A percentile compares a stretch with the other conserved stretches of the same genome.
Conservation (phyloP, 1,284 basidiomycete genomes). For the Leccinum insolens region DNA sequence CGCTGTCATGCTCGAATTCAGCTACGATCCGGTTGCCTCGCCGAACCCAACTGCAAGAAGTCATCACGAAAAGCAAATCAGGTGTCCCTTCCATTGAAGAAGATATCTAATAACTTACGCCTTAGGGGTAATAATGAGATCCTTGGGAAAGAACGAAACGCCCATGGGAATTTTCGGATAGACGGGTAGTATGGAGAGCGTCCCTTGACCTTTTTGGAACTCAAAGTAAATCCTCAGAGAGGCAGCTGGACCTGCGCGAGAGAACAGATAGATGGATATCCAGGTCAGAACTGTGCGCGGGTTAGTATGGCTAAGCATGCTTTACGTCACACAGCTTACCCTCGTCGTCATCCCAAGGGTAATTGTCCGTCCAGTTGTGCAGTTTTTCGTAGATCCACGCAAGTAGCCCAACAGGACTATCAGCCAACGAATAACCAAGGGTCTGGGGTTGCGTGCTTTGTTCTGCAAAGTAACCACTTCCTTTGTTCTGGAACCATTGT, state of each 20-base stretch:
- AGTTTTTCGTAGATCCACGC: constrained; percentile 66
- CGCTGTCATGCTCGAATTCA: constrained; percentile 36
- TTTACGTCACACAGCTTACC: constrained; percentile 12
- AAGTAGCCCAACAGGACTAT: constrained; percentile 58
- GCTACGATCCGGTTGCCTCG: constrained; percentile 24
- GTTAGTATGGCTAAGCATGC: not conserved
- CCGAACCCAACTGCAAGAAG: constrained; percentile 26
- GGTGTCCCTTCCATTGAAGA: not conserved
- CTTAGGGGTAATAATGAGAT: constrained; percentile 40
- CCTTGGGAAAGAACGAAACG: constrained; percentile 51
- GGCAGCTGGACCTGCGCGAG: constrained; percentile 54
- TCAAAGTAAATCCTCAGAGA: constrained; percentile 58
- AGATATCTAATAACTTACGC: constrained; percentile 32
- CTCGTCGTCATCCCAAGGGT: constrained; percentile 55
- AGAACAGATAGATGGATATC: constrained; percentile 63
- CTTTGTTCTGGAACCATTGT: constrained; percentile 33
- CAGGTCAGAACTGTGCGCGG: constrained; percentile 51
- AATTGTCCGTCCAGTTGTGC: constrained; percentile 51
- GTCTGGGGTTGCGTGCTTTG: constrained; percentile 61
- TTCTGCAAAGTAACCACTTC: constrained; percentile 43
- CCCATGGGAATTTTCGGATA: constrained; percentile 44
- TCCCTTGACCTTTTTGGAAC: constrained; percentile 10
- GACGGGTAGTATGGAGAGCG: not conserved
- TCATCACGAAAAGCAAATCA: not conserved
- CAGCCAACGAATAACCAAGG: constrained; percentile 53